Evolutionary conservation across 2,329 filamentous ascomycete species (phyloP).

Genomic region (Cucurbitaria berberidis): DNA sequence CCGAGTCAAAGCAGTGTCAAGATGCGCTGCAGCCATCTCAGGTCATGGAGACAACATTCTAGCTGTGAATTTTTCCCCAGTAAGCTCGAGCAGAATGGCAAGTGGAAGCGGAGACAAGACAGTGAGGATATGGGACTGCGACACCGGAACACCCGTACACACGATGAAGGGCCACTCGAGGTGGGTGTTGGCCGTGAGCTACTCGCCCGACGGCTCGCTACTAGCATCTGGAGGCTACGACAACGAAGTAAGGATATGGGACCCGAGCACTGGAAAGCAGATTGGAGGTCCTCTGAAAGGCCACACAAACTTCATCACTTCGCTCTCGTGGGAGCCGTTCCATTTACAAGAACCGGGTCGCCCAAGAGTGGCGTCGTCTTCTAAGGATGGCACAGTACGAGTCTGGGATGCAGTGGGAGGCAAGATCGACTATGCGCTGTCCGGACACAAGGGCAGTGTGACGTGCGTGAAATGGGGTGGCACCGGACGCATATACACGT

Average conservation of each 20-base stretch:
- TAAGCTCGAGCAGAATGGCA: slow-evolving; percentile 76
- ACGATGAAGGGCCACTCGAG: slow-evolving; percentile 86
- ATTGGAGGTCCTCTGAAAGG: slow-evolving; percentile 77
- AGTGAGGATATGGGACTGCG: slow-evolving; percentile 91
- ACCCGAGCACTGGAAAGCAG: slow-evolving; percentile 78
- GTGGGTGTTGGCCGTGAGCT: slow-evolving; percentile 88
- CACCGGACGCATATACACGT: slow-evolving; percentile 63
- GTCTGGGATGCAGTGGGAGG: slow-evolving; percentile 85
- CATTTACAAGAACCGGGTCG: slow-evolving; percentile 78
- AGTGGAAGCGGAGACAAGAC: slow-evolving; percentile 92
- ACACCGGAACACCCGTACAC: slow-evolving; percentile 86
- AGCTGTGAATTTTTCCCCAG: slow-evolving; percentile 82
- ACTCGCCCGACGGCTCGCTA: slow-evolving; percentile 80
- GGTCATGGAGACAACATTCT: slow-evolving; percentile 94
- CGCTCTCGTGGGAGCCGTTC: slow-evolving; percentile 90
- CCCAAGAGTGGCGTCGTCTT: slow-evolving; percentile 81
- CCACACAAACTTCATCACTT: slow-evolving; percentile 88
- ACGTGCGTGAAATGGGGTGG: slow-evolving; percentile 95
- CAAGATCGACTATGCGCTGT: slow-evolving; percentile 79
- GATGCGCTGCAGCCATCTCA: slow-evolving; percentile 85
- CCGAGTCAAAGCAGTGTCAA: slow-evolving; percentile 86
- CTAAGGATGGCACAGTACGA: slow-evolving; percentile 86
- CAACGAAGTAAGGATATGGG: slow-evolving; percentile 88
- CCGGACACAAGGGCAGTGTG: slow-evolving; percentile 86
- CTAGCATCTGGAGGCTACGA: slow-evolving; percentile 94